These are phyloP conservation scores for Colletotrichum paranaense DNA, from an alignment of 2,329 filamentous ascomycete genomes.

Conservation along the genomic window DNA sequence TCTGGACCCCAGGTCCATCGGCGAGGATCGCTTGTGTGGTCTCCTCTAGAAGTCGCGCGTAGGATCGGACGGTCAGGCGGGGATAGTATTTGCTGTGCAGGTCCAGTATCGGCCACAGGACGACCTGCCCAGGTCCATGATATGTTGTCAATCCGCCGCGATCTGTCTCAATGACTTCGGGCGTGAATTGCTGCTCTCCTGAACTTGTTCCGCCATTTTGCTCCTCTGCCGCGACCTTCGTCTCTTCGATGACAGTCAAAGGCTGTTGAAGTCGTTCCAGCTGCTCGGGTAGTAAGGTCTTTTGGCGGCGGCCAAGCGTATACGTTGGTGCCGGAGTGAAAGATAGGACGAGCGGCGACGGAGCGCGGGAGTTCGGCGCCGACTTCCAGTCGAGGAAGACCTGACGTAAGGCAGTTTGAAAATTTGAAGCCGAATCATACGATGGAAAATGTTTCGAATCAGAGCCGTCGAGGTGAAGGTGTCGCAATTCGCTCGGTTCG, in stretches of 20 bases:
- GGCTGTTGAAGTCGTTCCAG: constrained; percentile 55
- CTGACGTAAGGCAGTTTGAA: constrained; percentile 43
- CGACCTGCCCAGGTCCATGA: constrained; percentile 92
- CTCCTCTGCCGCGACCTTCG: neutral
- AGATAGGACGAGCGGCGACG: constrained; percentile 79
- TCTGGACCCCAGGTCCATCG: constrained; percentile 66
- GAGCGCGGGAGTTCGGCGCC: constrained; percentile 50
- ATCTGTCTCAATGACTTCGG: constrained; percentile 76
- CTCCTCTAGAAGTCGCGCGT: constrained; percentile 82
- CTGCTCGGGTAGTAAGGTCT: constrained; percentile 59
- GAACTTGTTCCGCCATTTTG: neutral
- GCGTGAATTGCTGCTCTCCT: constrained; percentile 52
- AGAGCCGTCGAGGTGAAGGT: constrained; percentile 27
- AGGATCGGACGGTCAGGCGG: constrained; percentile 76
- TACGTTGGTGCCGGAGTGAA: constrained; percentile 88
- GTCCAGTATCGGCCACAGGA: constrained; percentile 93
- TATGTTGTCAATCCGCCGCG: constrained; percentile 94
- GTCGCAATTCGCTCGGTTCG: constrained; percentile 20
- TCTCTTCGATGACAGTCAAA: constrained; percentile 47
- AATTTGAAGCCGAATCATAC: constrained; percentile 28
- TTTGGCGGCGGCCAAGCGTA: constrained; percentile 88
- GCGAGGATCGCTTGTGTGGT: constrained; percentile 76
- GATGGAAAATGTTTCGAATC: neutral
- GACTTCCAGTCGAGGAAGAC: constrained; percentile 49
- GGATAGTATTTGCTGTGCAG: constrained; percentile 69